Conservation (phyloP, 176 grass and related monocot species). For the Paspalum notatum region DNA sequence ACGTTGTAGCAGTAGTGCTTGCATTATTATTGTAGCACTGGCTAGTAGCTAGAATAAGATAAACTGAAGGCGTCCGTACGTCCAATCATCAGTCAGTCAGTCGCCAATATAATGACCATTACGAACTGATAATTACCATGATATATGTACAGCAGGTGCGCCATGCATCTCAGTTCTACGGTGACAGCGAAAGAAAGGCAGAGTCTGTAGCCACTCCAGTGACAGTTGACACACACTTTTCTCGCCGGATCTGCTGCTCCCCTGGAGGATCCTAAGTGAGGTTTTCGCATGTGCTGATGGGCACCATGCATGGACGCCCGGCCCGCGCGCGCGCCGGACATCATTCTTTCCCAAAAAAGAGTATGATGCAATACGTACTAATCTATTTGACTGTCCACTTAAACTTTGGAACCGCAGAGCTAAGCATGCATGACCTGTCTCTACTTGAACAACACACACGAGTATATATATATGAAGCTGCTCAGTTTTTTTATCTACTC, state of each 20-base stretch:
- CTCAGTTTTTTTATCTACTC: too few species aligned
- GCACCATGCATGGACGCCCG: too few species aligned
- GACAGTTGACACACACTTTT: conserved; percentile 33
- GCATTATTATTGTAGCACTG: too few species aligned
- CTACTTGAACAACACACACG: background rate
- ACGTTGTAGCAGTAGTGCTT: background rate
- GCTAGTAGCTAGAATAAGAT: background rate
- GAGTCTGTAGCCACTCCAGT: too few species aligned
- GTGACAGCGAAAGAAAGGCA: too few species aligned
- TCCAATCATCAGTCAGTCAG: background rate
- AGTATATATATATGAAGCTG: background rate
- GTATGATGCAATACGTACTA: too few species aligned
- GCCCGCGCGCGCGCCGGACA: too few species aligned
- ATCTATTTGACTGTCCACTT: background rate
- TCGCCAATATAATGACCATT: too few species aligned
- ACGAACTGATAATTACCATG: too few species aligned
- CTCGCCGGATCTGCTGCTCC: conserved; percentile 33
- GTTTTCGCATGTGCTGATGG: conserved; percentile 3
- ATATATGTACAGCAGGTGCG: too few species aligned
- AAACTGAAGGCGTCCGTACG: background rate
- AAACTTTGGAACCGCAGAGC: conserved; percentile 11
- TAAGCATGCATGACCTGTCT: background rate
- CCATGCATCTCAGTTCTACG: too few species aligned
- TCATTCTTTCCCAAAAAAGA: too few species aligned
- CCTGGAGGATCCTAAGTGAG: conserved; percentile 40